Evolutionary conservation across 2,329 filamentous ascomycete species (phyloP), one percentile per base, ranked within the genome.

Genomic region (Trichoderma citrinoviride): DNA sequence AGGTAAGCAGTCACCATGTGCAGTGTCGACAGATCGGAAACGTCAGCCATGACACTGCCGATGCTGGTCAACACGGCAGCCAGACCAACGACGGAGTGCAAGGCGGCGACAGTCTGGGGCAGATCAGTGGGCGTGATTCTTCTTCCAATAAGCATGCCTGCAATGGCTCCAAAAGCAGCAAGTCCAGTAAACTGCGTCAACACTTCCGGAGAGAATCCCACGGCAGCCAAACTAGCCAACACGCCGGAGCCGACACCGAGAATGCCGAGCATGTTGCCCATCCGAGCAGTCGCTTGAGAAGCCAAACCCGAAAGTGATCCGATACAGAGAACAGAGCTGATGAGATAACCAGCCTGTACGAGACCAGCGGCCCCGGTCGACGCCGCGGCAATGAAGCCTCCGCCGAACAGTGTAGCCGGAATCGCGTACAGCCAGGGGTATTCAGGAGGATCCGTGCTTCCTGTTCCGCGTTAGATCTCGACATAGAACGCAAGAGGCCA

Each of bases 21-120:
- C 10, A 96, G 79, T 5, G 88, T 93, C 0, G 91, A 87, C 15
- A 92, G 83, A 70, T 92, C 83, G 14, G 84, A 80, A 7, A 93
- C 81, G 70, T 90, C 84, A 17, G 87, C 86, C 83, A 97, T 87
- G 19, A 96, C 91, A 68, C 91, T 94, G 55, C 92, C 93, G 67
- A 95, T 91, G 71, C 91, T 95, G 1, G 93, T 97, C 70, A 97
- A 76, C 0, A 97, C 92, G 10, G 93, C 93, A 12, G 92, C 92
- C 1, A 97, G 83, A 75, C 93, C 93, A 37, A 97, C 93, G 7
- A 97, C 92, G 0, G 92, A 96, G 77, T 96, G 93, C 33, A 97
- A 81, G 0, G 92, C 92, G 21, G 92, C 93, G 2, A 96, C 92
- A 0, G 92, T 96, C 75, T 97, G 92, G 0, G 93, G 93, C 2